A percentile compares a stretch with the other conserved stretches of the same genome.
Evolutionary conservation across 2,329 filamentous ascomycete species (phyloP).

Genomic region (Harringtonia aguacate): DNA sequence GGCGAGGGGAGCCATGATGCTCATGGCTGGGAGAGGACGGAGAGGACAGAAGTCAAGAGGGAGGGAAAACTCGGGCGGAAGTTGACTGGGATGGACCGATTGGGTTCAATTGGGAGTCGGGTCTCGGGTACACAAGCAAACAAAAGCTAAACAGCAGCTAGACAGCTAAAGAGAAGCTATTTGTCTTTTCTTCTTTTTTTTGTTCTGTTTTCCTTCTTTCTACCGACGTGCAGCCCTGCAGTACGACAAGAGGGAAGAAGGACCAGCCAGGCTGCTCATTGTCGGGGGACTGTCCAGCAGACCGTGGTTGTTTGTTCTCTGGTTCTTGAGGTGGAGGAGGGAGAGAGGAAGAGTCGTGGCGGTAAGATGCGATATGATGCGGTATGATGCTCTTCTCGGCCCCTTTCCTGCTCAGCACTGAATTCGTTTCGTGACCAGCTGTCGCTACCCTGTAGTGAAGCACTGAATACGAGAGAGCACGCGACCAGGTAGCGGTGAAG

Average conservation of each 20-base stretch:
- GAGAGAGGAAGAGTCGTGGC: too few relatives aligned
- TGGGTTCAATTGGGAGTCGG: too few relatives aligned
- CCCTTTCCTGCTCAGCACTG: too few relatives aligned
- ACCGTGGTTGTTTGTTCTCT: background rate
- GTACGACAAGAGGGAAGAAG: background rate
- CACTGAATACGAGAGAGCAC: slow-evolving; percentile 5
- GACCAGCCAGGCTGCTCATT: background rate
- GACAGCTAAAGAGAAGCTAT: background rate
- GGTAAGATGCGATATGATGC: too few relatives aligned
- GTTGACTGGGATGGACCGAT: too few relatives aligned
- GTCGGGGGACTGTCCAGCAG: background rate
- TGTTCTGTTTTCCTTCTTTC: background rate
- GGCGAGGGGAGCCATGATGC: background rate
- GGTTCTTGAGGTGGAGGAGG: too few relatives aligned
- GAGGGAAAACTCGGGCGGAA: background rate
- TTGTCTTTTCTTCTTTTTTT: background rate
- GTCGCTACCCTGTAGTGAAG: too few relatives aligned
- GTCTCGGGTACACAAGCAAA: too few relatives aligned
- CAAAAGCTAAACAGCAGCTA: background rate
- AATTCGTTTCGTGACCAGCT: too few relatives aligned
- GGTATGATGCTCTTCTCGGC: too few relatives aligned
- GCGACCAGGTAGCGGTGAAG: slow-evolving; percentile 6
- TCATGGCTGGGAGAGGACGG: background rate
- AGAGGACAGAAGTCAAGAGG: background rate
- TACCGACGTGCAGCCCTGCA: background rate